Evolutionary conservation across 352 stramenopile species (phyloP).

Genomic region (Detonula confervacea): DNA sequence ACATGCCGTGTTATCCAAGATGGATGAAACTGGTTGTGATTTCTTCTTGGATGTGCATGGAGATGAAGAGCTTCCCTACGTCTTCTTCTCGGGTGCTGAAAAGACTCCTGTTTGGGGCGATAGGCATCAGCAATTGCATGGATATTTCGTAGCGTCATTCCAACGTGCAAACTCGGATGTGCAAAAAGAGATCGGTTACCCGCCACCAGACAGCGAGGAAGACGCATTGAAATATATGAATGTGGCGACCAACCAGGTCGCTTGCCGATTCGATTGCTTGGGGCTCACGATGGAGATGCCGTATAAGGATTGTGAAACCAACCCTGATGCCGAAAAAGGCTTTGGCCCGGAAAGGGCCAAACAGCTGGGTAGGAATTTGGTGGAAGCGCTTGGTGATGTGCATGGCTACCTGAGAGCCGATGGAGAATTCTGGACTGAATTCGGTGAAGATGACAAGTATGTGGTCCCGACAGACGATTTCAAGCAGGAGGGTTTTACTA

Average conservation of each 20-base stretch:
- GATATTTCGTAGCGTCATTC: slow-evolving; percentile 78
- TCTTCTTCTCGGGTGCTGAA: slow-evolving; percentile 85
- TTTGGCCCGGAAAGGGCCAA: slow-evolving; percentile 62
- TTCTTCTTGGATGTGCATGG: slow-evolving; percentile 87
- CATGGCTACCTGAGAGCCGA: slow-evolving; percentile 70
- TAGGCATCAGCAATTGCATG: slow-evolving; percentile 75
- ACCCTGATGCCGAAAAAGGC: slow-evolving; percentile 74
- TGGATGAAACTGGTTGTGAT: slow-evolving; percentile 84
- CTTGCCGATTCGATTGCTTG: slow-evolving; percentile 80
- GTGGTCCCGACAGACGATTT: slow-evolving; percentile 57
- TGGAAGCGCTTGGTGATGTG: slow-evolving; percentile 72
- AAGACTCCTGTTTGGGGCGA: slow-evolving; percentile 77
- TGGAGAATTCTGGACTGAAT: slow-evolving; percentile 67
- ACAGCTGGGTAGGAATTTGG: slow-evolving; percentile 64
- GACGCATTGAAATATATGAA: slow-evolving; percentile 73
- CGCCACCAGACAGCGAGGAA: slow-evolving; percentile 57
- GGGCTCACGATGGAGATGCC: slow-evolving; percentile 86
- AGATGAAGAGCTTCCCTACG: slow-evolving; percentile 86
- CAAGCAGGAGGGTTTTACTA: slow-evolving; percentile 60
- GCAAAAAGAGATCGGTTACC: slow-evolving; percentile 79
- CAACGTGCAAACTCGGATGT: slow-evolving; percentile 78
- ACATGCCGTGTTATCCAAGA: slow-evolving; percentile 77
- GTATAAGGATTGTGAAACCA: slow-evolving; percentile 85
- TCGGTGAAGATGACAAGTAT: slow-evolving; percentile 68
- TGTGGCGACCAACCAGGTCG: slow-evolving; percentile 84